Evolutionary conservation across 768 basidiomycete species (phyloP), one percentile per base, ranked within the genome.

Genomic region (Daedaleopsis nitida): DNA sequence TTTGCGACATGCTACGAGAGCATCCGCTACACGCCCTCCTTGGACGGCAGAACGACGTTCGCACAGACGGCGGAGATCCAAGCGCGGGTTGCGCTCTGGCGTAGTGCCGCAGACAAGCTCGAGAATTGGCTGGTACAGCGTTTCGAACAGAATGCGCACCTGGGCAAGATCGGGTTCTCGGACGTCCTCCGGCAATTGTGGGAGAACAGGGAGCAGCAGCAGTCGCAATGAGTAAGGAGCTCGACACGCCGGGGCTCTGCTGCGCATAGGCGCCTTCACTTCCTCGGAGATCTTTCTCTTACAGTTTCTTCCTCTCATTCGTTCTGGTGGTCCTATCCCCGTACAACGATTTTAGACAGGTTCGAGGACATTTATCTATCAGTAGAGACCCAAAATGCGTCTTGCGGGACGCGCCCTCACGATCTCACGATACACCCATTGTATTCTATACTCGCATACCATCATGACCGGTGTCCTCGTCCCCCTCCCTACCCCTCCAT

Each of bases 1-100:
- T 95, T 96, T 68, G 90, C 93, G 64, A 92, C 89, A 42, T 96
- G 93, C 72, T 86, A 91, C 66, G 96, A 98, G 75, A 86, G 85
- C 67, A 95, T 98, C 75, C 86, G 85, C 58, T 98, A 98, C 72
- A 80, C 81, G 1, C 96, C 95, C 0, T 76, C 81, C n/a, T 81
- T 84, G 0, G 69, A 78, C 23, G 76, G 81, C 51, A 80, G 83
- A 50, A 97, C 94, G 10, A 69, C 80, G 32, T 98, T 98, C 72
- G 73, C 78, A 5, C 96, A 97, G 74, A 93, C 94, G n/a, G 96
- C 96, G 2, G 89, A 95, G 75, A 86, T 98, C 57, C 91, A 94
- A 72, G 84, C 92, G 3, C 85, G 92, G 57, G 83, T 91, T 84
- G 79, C 84, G 3, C 77, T 92, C 57, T 94, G 92, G 91, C 81